Percentiles rank a stretch among this genome's conserved stretches.
These are phyloP conservation scores for Cytospora paraplurivora DNA, from an alignment of 2,329 filamentous ascomycete species.

Conservation along the genomic window DNA sequence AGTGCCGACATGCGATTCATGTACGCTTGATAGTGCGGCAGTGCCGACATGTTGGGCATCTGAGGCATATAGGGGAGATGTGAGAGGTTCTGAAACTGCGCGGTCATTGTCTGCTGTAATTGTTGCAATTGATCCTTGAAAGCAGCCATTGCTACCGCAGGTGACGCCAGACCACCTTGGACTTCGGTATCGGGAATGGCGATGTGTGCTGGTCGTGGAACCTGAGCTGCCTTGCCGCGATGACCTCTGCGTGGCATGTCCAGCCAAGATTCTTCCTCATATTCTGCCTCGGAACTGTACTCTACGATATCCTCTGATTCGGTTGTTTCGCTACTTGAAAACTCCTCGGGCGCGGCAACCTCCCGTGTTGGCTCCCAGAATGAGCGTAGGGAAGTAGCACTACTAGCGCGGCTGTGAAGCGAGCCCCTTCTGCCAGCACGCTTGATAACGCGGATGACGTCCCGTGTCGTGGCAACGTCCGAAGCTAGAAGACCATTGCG, in stretches of 20 bases:
- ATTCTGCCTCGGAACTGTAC: constrained; percentile 46
- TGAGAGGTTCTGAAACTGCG: constrained; percentile 66
- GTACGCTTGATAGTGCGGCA: constrained; percentile 74
- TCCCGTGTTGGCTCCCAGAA: constrained; percentile 61
- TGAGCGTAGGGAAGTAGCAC: constrained; percentile 66
- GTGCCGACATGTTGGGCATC: constrained; percentile 66
- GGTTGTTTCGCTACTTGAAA: constrained; percentile 48
- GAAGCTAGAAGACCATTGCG: constrained; percentile 69
- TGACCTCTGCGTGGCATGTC: constrained; percentile 41
- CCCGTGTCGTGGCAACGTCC: constrained; percentile 68
- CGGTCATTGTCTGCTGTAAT: constrained; percentile 70
- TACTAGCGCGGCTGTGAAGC: constrained; percentile 64
- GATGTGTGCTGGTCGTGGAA: constrained; percentile 31
- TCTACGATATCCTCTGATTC: constrained; percentile 46
- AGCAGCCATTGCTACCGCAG: constrained; percentile 65
- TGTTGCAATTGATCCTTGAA: constrained; percentile 77
- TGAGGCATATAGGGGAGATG: constrained; percentile 50
- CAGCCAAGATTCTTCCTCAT: constrained; percentile 45
- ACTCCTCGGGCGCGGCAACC: constrained; percentile 45
- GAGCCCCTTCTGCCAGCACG: constrained; percentile 65
- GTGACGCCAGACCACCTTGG: constrained; percentile 50
- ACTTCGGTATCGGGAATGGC: constrained; percentile 35
- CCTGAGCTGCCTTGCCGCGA: constrained; percentile 30
- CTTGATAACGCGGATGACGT: constrained; percentile 65
- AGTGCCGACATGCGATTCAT: constrained; percentile 70